These are phyloP conservation scores for Paxillus rubicundulus DNA, from an alignment of 768 basidiomycete genomes.

Conservation along the genomic window DNA sequence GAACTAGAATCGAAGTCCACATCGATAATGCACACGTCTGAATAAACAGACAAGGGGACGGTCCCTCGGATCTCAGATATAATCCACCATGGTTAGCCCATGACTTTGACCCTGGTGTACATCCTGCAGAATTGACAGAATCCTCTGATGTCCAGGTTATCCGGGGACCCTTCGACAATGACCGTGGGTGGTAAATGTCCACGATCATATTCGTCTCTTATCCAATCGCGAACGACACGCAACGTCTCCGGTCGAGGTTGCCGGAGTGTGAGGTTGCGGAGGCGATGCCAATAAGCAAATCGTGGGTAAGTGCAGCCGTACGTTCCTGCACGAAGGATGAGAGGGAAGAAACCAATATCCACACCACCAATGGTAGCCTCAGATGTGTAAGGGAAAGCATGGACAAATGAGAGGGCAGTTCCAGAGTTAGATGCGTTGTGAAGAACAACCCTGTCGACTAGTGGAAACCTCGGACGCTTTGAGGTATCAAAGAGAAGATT, in stretches of 20 bases:
- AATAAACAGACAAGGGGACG: neutral
- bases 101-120: neutral
- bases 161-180: slow-evolving; percentile 16
- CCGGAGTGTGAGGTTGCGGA: slow-evolving; percentile 20
- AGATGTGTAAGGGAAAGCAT: slow-evolving; percentile 23
- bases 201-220: slow-evolving; percentile 10
- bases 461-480: slow-evolving; percentile 23
- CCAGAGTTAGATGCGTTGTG: slow-evolving; percentile 24
- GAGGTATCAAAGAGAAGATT: slow-evolving; percentile 20
- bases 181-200: slow-evolving; percentile 12
- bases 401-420: slow-evolving; percentile 24
- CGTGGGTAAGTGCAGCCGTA: slow-evolving; percentile 8
- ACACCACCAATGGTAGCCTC: slow-evolving; percentile 24
- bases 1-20: too few relatives aligned
- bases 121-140: neutral
- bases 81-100: neutral
- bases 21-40: too few relatives aligned
- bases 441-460: slow-evolving; percentile 26
- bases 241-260: slow-evolving; percentile 23
- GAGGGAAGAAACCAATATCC: slow-evolving; percentile 25
- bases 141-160: slow-evolving; percentile 10
- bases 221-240: slow-evolving; percentile 21
- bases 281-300: slow-evolving; percentile 16
- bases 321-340: slow-evolving; percentile 9
- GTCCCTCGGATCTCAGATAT: neutral